Conservation (phyloP, 768 basidiomycete species). For the Tulasnella sp. region DNA sequence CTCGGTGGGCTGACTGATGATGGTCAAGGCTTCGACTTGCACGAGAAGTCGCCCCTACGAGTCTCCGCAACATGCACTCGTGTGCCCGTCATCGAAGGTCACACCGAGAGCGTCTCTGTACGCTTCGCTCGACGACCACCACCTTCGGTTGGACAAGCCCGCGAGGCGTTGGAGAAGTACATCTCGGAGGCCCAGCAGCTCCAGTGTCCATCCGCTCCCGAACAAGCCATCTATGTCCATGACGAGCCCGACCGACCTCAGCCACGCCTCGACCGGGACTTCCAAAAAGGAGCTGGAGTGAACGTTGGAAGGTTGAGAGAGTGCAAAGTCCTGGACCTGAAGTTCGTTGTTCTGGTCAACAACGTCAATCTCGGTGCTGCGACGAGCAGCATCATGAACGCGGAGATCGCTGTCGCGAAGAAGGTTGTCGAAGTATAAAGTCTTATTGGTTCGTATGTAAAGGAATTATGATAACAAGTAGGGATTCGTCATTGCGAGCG, state of each 20-base stretch:
- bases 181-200: constrained; percentile 67
- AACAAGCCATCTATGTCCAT: constrained; percentile 80
- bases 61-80: constrained; percentile 91
- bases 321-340: constrained; percentile 89
- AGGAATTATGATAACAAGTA: background rate
- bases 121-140: constrained; percentile 72
- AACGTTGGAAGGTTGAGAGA: constrained; percentile 84
- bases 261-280: constrained; percentile 83
- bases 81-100: constrained; percentile 92
- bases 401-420: constrained; percentile 84
- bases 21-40: constrained; percentile 71
- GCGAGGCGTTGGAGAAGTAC: constrained; percentile 66
- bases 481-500: background rate
- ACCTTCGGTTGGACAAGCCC: constrained; percentile 80
- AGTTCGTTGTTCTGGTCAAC: constrained; percentile 87
- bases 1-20: constrained; percentile 67
- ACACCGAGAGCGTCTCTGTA: constrained; percentile 83
- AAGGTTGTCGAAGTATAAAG: constrained; percentile 33
- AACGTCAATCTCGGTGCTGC: constrained; percentile 96
- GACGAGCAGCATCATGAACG: constrained; percentile 94
- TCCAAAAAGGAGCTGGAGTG: constrained; percentile 85
- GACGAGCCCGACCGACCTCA: constrained; percentile 91
- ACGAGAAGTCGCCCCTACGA: constrained; percentile 66
- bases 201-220: constrained; percentile 77
- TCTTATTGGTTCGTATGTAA: background rate